A percentile compares a stretch with the other conserved stretches of the same genome.
Conservation (phyloP, 2,329 filamentous ascomycete genomes). For the Hirsutella thompsonii region DNA sequence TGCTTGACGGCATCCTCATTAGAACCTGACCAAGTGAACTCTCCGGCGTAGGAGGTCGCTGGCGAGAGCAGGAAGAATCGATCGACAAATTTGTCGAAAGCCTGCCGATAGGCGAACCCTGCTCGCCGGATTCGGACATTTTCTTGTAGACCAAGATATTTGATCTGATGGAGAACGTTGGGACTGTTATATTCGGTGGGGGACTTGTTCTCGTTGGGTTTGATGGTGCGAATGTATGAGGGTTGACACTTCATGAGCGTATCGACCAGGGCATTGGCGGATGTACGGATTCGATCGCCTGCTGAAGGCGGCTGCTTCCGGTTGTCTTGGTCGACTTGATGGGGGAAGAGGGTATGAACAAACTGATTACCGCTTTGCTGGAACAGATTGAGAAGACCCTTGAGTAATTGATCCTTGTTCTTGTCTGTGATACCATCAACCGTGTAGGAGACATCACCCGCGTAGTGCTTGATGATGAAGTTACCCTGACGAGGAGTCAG, state of each 20-base stretch:
- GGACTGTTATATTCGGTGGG: constrained; percentile 80
- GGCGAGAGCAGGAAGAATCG: constrained; percentile 92
- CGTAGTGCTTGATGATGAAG: constrained; percentile 98
- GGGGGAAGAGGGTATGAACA: constrained; percentile 77
- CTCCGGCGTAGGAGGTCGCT: constrained; percentile 88
- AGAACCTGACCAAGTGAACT: constrained; percentile 91
- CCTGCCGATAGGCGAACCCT: constrained; percentile 92
- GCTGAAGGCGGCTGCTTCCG: constrained; percentile 87
- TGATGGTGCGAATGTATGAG: constrained; percentile 97
- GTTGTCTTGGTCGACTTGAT: constrained; percentile 92
- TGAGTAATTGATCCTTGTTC: constrained; percentile 95
- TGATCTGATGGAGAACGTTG: constrained; percentile 96
- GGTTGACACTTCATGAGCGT: constrained; percentile 96
- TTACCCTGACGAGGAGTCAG: constrained; percentile 85
- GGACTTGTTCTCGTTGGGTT: constrained; percentile 98
- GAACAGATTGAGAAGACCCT: constrained; percentile 82
- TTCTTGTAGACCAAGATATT: constrained; percentile 97
- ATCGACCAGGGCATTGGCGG: constrained; percentile 86
- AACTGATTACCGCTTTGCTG: constrained; percentile 75
- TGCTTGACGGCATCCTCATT: constrained; percentile 78
- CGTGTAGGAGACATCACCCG: constrained; percentile 88
- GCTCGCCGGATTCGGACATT: constrained; percentile 95
- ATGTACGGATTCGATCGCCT: constrained; percentile 89
- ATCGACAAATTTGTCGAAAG: constrained; percentile 96
- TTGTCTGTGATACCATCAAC: constrained; percentile 98